Percentiles rank a stretch among this genome's conserved stretches.
Conservation (phyloP, 140 eudicot species). For the Bidens hawaiensis region DNA sequence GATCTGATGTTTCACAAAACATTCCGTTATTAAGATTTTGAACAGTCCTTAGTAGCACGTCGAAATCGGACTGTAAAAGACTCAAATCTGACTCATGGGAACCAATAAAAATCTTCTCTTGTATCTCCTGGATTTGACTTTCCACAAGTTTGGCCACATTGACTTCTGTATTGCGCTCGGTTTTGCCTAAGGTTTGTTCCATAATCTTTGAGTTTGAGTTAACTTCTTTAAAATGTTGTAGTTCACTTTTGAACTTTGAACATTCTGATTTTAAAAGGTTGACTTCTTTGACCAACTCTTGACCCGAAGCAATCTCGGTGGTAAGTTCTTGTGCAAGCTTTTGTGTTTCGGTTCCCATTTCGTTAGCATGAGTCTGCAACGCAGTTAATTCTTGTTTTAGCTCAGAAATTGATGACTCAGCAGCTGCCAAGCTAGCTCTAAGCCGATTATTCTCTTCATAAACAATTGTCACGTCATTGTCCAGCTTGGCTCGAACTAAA, state of each 20-base stretch:
- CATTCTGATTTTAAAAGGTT: conserved; percentile 62
- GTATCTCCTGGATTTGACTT: conserved; percentile 52
- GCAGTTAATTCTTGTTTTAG: conserved; percentile 59
- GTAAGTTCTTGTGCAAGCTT: conserved; percentile 48
- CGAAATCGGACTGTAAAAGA: conserved; percentile 54
- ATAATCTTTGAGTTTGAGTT: conserved; percentile 37
- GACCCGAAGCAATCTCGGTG: conserved; percentile 57
- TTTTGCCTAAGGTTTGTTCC: conserved; percentile 10
- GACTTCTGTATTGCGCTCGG: conserved; percentile 25
- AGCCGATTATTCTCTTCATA: conserved; percentile 66
- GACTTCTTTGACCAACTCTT: conserved; percentile 64
- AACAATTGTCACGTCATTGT: conserved; percentile 48
- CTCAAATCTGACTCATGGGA: conserved; percentile 41
- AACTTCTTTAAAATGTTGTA: conserved; percentile 42
- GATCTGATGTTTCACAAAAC: conserved; percentile 37
- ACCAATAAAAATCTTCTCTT: conserved; percentile 43
- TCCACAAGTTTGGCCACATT: conserved; percentile 45
- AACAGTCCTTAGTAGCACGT: conserved; percentile 40
- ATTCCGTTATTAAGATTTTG: conserved; percentile 39
- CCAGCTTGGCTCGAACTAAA: conserved; percentile 35
- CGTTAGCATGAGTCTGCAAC: conserved; percentile 68
- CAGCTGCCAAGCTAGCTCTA: conserved; percentile 62
- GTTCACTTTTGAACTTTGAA: conserved; percentile 50
- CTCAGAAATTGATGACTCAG: conserved; percentile 74
- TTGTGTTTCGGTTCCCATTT: conserved; percentile 56